A percentile compares a stretch with the other conserved stretches of the same genome.
These are phyloP conservation scores for Pistacia integerrima DNA, from an alignment of 345 rosid species.

Conservation along the genomic window DNA sequence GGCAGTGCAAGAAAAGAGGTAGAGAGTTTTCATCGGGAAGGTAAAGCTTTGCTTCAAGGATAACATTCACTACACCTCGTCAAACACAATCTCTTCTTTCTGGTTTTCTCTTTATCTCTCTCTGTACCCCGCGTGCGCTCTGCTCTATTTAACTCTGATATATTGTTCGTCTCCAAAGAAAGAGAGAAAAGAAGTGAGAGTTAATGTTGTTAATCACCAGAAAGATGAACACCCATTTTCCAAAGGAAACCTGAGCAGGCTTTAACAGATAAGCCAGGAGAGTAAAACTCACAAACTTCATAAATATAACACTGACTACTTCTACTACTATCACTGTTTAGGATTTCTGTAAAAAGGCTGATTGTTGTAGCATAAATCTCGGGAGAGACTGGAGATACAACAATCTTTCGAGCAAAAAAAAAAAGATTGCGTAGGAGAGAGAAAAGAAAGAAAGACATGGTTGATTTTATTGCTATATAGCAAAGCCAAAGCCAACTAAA, in stretches of 20 bases:
- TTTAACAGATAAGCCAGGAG: slow-evolving; percentile 27
- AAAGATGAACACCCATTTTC: slow-evolving; percentile 44
- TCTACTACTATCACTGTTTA: slow-evolving; percentile 46
- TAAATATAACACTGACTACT: slow-evolving; percentile 7
- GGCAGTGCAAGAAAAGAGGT: slow-evolving; percentile 64
- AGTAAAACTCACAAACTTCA: slow-evolving; percentile 22
- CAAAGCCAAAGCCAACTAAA: slow-evolving; percentile 38
- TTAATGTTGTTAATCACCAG: slow-evolving; percentile 31
- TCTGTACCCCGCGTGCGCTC: slow-evolving; percentile 33
- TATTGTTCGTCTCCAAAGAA: background rate
- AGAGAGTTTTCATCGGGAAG: slow-evolving; percentile 81
- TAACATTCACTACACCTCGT: slow-evolving; percentile 3
- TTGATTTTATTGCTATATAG: slow-evolving; percentile 33
- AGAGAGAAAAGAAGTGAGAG: slow-evolving; percentile 34
- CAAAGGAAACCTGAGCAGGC: slow-evolving; percentile 43
- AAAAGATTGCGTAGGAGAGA: slow-evolving; percentile 34
- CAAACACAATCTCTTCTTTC: slow-evolving; percentile 4
- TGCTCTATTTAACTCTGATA: slow-evolving; percentile 15
- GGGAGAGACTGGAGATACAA: slow-evolving; percentile 61
- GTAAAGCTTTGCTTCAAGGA: slow-evolving; percentile 43
- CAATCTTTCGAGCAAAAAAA: slow-evolving; percentile 19
- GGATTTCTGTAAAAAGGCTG: slow-evolving; percentile 67
- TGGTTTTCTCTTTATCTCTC: slow-evolving; percentile 16
- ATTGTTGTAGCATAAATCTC: slow-evolving; percentile 78
- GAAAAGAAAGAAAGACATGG: slow-evolving; percentile 11